phyloP scores from a whole-genome alignment of 176 grass and related monocot genomes.

The Carex scoparia region DNA sequence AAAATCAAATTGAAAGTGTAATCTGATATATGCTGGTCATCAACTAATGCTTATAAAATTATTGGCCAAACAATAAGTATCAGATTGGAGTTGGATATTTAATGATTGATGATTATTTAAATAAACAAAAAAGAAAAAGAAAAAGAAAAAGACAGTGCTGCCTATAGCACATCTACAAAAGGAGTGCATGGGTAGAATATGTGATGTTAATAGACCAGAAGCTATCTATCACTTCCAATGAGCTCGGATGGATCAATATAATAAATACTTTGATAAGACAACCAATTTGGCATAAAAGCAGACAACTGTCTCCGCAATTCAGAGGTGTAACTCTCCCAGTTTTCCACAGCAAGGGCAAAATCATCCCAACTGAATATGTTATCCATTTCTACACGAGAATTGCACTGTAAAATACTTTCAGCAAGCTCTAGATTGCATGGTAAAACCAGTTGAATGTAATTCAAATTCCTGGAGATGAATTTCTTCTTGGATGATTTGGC shows the following conservation, averaged over 20 bases:
- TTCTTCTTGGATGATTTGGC: conserved; percentile 19
- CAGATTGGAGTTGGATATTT: background rate
- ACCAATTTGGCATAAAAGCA: conserved; percentile 48
- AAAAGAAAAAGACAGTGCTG: background rate
- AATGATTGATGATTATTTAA: background rate
- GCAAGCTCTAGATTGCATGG: conserved; percentile 39
- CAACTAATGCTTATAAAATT: background rate
- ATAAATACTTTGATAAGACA: conserved; percentile 52
- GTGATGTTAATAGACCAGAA: background rate
- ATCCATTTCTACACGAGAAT: conserved; percentile 7
- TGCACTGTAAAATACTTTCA: conserved; percentile 39
- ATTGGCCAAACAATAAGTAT: background rate
- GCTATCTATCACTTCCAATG: conserved; percentile 22
- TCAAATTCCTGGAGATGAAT: conserved; percentile 24
- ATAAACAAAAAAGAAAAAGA: background rate
- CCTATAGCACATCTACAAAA: background rate
- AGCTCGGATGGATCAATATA: conserved; percentile 36
- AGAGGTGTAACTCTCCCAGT: conserved; percentile 63
- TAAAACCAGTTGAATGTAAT: conserved; percentile 41
- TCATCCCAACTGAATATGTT: conserved; percentile 48
- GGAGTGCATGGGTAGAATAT: background rate
- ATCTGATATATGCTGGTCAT: background rate
- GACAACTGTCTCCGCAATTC: conserved; percentile 43
- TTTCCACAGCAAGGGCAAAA: conserved; percentile 40
- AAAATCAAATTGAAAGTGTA: background rate